Base-by-base conservation (phyloP, 192 early-diverging fungal species). In the Haplosporangium gracile region DNA sequence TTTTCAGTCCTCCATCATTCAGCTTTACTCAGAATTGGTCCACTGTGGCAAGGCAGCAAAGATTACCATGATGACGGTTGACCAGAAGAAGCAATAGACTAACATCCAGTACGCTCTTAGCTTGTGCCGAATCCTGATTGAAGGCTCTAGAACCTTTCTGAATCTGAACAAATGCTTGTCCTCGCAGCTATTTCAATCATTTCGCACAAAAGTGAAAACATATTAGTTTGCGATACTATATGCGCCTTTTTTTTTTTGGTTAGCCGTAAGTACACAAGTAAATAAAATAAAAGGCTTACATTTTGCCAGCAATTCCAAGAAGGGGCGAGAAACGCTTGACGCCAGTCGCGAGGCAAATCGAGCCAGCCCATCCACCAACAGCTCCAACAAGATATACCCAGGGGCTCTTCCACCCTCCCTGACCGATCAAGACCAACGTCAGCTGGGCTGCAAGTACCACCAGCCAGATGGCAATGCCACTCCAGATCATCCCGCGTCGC, bases 31-130 rank as follows among this genome's bases (percentile, higher is more conserved):
- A 42, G 22, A 24, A 10, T 24, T 26, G 20, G 20, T 11, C 55
- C 55, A 34, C 43, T 86, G 84, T 18, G 84, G 84, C 55, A 86
- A 26, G 1, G 84, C 84, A 18, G 84, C 84, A 86, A 86, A 86
- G 39, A 81, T 45, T 34, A 86, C 72, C 78, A 86, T 86, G 57
- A 86, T 65, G 34, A 86, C 22, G 4, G 72, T 81, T 1, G 84
- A 78, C 84, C 79, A 86, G 38, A 86, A 81, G 51, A 81, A 45
- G 75, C 84, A 81, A 40, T 86, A 86, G 5, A 39, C 60, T 72
- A 80, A 38, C 84, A 81, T 81, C 84, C 84, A 86, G 53, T 75
- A 81, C 5, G 79, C 74, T 8, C 79, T 57, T 15, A 40, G 49
- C 0, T 63, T 79, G 36, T 86, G 84, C 4, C 84, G 79, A 5